Base-by-base conservation (phyloP, 805 yeast genomes). In the Yarrowia keelungensis region DNA sequence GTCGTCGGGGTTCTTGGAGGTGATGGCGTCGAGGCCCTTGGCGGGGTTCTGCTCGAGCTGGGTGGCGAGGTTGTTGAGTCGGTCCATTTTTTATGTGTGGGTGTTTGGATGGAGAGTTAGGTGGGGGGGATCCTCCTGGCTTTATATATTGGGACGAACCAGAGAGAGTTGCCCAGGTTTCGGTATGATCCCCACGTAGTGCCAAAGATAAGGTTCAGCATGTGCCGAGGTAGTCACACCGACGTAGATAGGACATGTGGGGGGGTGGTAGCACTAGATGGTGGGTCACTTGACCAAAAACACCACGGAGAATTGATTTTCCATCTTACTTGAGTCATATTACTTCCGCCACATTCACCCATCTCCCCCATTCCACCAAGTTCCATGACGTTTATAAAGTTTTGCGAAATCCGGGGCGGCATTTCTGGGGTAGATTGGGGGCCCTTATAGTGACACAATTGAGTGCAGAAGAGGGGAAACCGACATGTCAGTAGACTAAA, bases 1-100 rank as follows among this genome's bases (percentile, higher is more conserved):
- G 78, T 94, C 98, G 73, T 91, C 91, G 4, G 94, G 88, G 79
- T 85, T 83, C 79, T 90, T 88, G 71, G 84, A 82, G 69, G 78
- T 74, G 67, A 85, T 72, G 69, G 77, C 77, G 58, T 75, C 76
- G 54, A 73, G 71, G 64, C 77, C 78, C 16, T 77, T 74, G 59
- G 77, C 72, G 69, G 71, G 70, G 74, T 76, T 77, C 53, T 76
- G 73, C 67, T 73, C 70, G 56, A 78, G 71, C 62, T 76, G 80
- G 26, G 71, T 66, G 58, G 76, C 75, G 67, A 77, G 69, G 71
- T 76, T 75, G 53, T 71, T 50, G 10, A 78, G 75, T 70, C 80
- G 72, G 53, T 78, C 77, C 80, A 78, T 78, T 61, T 35, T 72
- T 59, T 15, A 32, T 26, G 26, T 39, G 47, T 50, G 47, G 16